phyloP scores from a whole-genome alignment of 331 rosid species.

The Acacia pycnantha region DNA sequence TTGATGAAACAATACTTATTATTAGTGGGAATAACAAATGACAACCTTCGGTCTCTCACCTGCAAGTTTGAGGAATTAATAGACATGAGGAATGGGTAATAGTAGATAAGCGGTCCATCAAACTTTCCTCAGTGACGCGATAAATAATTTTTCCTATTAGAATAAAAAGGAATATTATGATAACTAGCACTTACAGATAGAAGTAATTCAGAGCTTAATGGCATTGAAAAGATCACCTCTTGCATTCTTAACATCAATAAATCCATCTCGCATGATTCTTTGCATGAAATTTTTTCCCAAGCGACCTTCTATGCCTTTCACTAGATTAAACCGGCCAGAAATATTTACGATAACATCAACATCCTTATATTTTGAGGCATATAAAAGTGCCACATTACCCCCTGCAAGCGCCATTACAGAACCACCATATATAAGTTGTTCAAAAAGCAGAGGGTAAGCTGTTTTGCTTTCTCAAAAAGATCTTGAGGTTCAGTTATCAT shows the following conservation, averaged over 20 bases:
- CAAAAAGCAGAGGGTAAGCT: background rate
- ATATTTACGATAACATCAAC: constrained; percentile 63
- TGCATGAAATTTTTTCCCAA: constrained; percentile 70
- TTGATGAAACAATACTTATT: constrained; percentile 15
- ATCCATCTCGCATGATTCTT: constrained; percentile 76
- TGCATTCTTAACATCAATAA: constrained; percentile 69
- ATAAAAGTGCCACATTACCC: constrained; percentile 80
- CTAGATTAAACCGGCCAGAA: constrained; percentile 85
- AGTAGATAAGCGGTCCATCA: constrained; percentile 75
- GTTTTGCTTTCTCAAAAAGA: background rate
- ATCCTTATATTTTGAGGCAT: constrained; percentile 76
- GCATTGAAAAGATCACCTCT: constrained; percentile 56
- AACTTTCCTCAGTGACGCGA: constrained; percentile 80
- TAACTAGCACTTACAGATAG: background rate
- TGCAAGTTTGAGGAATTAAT: constrained; percentile 58
- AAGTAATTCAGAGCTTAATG: background rate
- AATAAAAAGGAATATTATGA: constrained; percentile 6
- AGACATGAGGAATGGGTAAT: constrained; percentile 62
- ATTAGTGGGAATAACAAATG: constrained; percentile 18
- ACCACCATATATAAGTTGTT: background rate
- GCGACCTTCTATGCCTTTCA: constrained; percentile 83
- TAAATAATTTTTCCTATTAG: constrained; percentile 56
- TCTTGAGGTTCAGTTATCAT: constrained; percentile 13
- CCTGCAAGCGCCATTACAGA: constrained; percentile 53
- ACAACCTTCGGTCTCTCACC: constrained; percentile 41